Percentiles rank a stretch among this genome's conserved stretches.
Evolutionary conservation across 345 rosid species (phyloP).

Genomic region (Excoecaria agallocha): DNA sequence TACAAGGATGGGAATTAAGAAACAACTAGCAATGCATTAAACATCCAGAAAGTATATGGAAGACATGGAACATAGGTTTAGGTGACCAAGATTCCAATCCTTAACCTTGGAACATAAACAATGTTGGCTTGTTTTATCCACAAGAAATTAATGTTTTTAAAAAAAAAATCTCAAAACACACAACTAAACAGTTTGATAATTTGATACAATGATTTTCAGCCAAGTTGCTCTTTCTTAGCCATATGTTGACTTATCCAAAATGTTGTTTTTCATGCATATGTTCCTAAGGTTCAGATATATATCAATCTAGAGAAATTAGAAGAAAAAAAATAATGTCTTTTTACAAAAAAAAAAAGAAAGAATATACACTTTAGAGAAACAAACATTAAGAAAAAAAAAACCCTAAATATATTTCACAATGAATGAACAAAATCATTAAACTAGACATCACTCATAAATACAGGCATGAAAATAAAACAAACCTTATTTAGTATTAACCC

Average conservation of each 20-base stretch:
- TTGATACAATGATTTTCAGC: not conserved
- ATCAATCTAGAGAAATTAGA: not conserved
- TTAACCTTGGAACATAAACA: not conserved
- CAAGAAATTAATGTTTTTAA: not conserved
- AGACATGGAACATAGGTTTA: too few species aligned
- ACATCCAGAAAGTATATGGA: too few species aligned
- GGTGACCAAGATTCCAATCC: too few species aligned
- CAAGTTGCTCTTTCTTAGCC: not conserved
- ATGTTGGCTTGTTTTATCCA: not conserved
- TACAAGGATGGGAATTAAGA: not conserved
- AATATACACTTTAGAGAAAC: not conserved
- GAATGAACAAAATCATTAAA: not conserved
- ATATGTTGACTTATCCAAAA: not conserved
- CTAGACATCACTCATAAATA: not conserved
- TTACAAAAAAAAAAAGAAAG: not conserved
- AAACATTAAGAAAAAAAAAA: not conserved
- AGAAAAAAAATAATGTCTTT: not conserved
- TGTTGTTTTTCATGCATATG: not conserved
- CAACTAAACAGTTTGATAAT: not conserved
- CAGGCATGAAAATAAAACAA: constrained; percentile 29
- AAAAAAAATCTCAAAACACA: too few species aligned
- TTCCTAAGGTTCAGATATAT: constrained; percentile 2
- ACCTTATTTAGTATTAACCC: constrained; percentile 91
- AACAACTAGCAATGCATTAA: not conserved
- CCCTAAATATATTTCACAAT: not conserved